These are phyloP conservation scores for Metschnikowia lunata DNA, from an alignment of 805 yeast species.

Conservation along the genomic window DNA sequence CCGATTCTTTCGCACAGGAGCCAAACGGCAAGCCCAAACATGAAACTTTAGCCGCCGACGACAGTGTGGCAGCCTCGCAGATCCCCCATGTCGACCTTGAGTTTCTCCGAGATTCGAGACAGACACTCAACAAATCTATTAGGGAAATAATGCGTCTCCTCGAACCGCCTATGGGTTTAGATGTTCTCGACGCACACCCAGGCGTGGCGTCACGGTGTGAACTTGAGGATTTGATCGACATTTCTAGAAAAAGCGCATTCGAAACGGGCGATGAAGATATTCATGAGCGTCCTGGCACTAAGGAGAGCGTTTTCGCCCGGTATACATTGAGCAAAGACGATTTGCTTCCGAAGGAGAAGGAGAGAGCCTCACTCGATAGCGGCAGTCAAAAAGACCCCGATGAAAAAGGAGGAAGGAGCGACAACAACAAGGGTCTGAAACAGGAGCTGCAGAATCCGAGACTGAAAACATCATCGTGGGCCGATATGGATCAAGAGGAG, in stretches of 20 bases:
- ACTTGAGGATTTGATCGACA: conserved; percentile 11
- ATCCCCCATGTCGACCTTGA: conserved; percentile 16
- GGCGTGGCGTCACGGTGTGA: conserved; percentile 2
- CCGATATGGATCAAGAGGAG: background rate
- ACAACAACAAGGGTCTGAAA: background rate
- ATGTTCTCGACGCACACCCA: conserved; percentile 4
- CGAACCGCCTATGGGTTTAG: conserved; percentile 13
- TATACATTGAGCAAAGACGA: conserved; percentile 15
- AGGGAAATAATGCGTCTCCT: conserved; percentile 15
- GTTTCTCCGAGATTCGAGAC: conserved; percentile 14
- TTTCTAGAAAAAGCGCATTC: conserved; percentile 2
- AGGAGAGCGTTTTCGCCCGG: conserved; percentile 10
- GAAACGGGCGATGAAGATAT: conserved; percentile 1
- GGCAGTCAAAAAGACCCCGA: background rate
- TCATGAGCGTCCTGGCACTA: background rate
- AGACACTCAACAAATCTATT: conserved; percentile 13
- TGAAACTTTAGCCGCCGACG: background rate
- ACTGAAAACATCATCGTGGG: background rate
- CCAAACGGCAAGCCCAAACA: too few species aligned
- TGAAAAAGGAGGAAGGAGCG: background rate
- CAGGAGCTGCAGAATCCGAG: background rate
- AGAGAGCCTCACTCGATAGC: conserved; percentile 2
- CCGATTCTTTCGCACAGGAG: background rate
- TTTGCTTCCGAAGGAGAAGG: conserved; percentile 7
- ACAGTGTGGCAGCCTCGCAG: background rate